Conservation (phyloP, 1,139 yeast species). For the Scheffersomyces titani region DNA sequence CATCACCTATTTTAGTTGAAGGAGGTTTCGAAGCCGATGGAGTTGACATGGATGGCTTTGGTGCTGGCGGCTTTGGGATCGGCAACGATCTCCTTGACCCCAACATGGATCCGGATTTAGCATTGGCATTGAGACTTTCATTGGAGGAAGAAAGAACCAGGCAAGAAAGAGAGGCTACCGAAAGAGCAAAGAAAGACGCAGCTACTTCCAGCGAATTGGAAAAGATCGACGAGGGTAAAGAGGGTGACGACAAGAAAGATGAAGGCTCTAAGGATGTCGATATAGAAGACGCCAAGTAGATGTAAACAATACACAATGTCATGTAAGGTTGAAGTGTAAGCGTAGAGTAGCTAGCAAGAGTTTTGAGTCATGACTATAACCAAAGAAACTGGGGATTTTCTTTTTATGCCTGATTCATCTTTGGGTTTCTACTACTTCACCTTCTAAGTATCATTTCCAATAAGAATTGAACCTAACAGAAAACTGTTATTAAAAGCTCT, state of each 20-base stretch:
- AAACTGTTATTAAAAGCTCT: too few relatives aligned
- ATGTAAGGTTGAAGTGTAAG: background rate
- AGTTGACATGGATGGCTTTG: constrained; percentile 30
- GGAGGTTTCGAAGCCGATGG: constrained; percentile 51
- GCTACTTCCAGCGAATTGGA: constrained; percentile 23
- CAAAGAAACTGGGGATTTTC: too few relatives aligned
- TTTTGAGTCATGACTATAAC: too few relatives aligned
- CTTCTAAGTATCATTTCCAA: too few relatives aligned
- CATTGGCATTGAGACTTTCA: constrained; percentile 85
- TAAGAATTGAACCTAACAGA: too few relatives aligned
- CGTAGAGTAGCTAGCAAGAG: background rate
- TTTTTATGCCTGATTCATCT: too few relatives aligned
- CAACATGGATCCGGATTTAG: constrained; percentile 94
- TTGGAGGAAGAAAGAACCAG: constrained; percentile 81
- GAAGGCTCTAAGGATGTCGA: constrained; percentile 10
- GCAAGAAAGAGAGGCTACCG: constrained; percentile 61
- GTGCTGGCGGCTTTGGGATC: constrained; percentile 46
- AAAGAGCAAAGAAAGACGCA: constrained; percentile 34
- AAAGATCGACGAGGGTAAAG: constrained; percentile 33
- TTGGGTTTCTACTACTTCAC: too few relatives aligned
- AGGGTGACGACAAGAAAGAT: constrained; percentile 19
- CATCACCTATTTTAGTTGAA: constrained; percentile 68
- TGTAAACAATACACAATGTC: background rate
- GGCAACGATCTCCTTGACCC: constrained; percentile 79
- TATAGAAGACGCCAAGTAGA: constrained; percentile 18